Base-by-base conservation (phyloP, 78 protist species). In the Mantamonas sphyraenae region DNA sequence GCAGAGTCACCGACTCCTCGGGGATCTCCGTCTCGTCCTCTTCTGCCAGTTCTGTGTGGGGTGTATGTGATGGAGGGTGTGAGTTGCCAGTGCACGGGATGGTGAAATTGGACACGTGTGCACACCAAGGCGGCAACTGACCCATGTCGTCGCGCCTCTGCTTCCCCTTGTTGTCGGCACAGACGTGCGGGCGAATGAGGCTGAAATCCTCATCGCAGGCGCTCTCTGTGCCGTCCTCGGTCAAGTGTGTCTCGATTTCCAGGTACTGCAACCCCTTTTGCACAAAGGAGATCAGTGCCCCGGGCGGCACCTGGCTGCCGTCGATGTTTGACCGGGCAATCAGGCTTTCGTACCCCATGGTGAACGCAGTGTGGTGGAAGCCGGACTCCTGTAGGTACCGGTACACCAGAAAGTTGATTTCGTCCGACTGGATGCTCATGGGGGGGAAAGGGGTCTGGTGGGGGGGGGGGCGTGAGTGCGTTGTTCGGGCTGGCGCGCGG, bases 211-310 rank as follows among this genome's bases (percentile, higher is more conserved):
- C n/a, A n/a, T n/a, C n/a, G n/a, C n/a, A n/a, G n/a, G n/a, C n/a
- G n/a, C n/a, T n/a, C n/a, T n/a, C n/a, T n/a, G n/a, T n/a, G n/a
- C n/a, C n/a, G n/a, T 57, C 72, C 74, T 67, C 74, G 31, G 2
- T 26, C 3, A 87, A 20, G 55, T 88, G 90, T 17, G 89, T 70
- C 65, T 94, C 98, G 2, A 93, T 81, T n/a, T 92, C 92, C n/a
- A 43, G n/a, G 59, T 93, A 94, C 53, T 79, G 94, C 24, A 93
- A 38, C 1, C 98, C 98, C 68, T 90, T 92, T 65, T 93, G 96
- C 14, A 95, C 37, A 7, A 87, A 57, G 20, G 92, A 73, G 31
- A 95, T 57, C 30, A 95, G 75, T 7, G 81, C 70, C 24, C 96
- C 97, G 5, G 93, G 85, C 12, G 97, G 91, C 17, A 92, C 85